These are phyloP conservation scores for Lipomyces yamadae DNA, from an alignment of 805 yeast species.

Conservation along the genomic window DNA sequence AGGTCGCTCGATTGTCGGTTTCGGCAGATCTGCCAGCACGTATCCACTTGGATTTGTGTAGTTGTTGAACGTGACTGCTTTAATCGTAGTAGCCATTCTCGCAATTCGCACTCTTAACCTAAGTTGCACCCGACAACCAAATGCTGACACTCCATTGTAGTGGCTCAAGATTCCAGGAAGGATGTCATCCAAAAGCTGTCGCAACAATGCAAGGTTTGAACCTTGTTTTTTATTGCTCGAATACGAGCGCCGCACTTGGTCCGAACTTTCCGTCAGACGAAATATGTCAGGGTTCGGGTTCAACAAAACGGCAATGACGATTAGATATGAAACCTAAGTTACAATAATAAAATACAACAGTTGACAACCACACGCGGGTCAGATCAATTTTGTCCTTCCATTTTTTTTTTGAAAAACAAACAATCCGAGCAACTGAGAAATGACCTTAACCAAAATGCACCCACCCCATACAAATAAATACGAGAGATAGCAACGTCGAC, in stretches of 20 bases:
- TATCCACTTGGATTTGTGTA: slow-evolving; percentile 23
- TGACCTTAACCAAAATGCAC: neutral
- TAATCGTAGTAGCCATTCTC: slow-evolving; percentile 11
- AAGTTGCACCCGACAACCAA: too few species aligned
- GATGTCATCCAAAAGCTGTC: too few species aligned
- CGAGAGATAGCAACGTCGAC: neutral
- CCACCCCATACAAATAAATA: neutral
- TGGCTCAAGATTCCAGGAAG: too few species aligned
- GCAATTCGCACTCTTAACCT: neutral
- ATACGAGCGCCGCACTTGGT: too few species aligned
- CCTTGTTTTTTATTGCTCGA: too few species aligned
- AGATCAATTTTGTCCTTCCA: neutral
- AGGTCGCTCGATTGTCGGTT: slow-evolving; percentile 36
- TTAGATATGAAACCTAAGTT: too few species aligned
- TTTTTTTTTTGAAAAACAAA: neutral
- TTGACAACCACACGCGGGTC: neutral
- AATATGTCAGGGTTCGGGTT: too few species aligned
- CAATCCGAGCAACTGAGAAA: neutral
- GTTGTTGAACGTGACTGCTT: slow-evolving; percentile 12
- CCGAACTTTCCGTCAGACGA: too few species aligned
- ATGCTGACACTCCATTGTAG: too few species aligned
- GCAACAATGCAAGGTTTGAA: too few species aligned
- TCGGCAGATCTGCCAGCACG: slow-evolving; percentile 10
- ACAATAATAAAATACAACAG: neutral
- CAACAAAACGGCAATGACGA: too few species aligned